A percentile compares a stretch with the other conserved stretches of the same genome.
These are phyloP conservation scores for Gracilariopsis chorda DNA, from an alignment of 23 red algal species.

Conservation along the genomic window DNA sequence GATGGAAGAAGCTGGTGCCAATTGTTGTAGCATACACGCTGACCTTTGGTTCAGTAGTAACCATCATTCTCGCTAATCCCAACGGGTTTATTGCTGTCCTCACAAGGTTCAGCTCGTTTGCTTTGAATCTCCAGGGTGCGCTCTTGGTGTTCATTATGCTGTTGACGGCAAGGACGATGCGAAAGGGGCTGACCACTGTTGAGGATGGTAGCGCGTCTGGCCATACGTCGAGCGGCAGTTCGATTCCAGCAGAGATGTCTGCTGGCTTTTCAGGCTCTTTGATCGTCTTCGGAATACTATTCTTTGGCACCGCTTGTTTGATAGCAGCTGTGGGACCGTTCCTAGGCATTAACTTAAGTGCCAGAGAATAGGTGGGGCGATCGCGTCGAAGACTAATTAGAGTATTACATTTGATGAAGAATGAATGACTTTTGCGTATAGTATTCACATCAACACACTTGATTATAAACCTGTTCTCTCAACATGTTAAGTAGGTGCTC, in stretches of 20 bases:
- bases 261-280: not conserved
- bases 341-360: constrained; percentile 14
- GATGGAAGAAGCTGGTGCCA: not conserved
- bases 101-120: constrained; percentile 64
- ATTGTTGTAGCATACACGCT: constrained; percentile 30
- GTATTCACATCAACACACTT: no score
- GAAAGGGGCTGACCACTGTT: not conserved
- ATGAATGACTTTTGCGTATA: no score
- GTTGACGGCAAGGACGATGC: constrained; percentile 4
- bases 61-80: constrained; percentile 70
- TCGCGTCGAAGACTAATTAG: no score
- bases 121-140: constrained; percentile 73
- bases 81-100: constrained; percentile 79
- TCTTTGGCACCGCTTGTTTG: constrained; percentile 27
- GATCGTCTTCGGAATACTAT: constrained; percentile 12
- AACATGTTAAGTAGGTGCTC: no score
- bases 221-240: not conserved
- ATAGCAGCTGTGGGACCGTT: constrained; percentile 27
- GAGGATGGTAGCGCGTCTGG: not conserved
- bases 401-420: no score
- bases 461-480: no score
- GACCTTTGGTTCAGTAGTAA: constrained; percentile 59
- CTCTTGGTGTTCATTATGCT: constrained; percentile 80
- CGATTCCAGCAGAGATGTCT: constrained; percentile 24
- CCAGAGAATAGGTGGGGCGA: not conserved